phyloP scores from a whole-genome alignment of 2,329 filamentous ascomycete genomes.

The Paecilomyces sp. region DNA sequence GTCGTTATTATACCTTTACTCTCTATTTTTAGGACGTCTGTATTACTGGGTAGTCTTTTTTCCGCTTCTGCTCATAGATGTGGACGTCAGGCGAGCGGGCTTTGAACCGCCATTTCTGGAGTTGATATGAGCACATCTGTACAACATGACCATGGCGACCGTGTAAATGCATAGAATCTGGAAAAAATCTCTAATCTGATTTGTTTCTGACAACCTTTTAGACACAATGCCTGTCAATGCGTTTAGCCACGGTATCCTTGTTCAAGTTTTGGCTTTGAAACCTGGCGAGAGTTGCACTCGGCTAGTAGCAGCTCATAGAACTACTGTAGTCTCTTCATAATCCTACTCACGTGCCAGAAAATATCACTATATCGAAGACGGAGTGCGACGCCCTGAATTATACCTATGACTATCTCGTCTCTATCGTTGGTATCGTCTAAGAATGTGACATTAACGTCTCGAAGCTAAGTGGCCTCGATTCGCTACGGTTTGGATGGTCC shows the following conservation, averaged over 20 bases:
- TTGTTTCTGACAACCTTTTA: neutral
- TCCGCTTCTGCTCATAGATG: constrained; percentile 8
- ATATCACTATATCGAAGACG: neutral
- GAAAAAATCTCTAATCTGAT: neutral
- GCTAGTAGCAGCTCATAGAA: neutral
- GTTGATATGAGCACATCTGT: constrained; percentile 4
- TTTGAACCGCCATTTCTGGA: constrained; percentile 2
- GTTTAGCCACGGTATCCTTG: neutral
- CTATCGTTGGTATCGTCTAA: neutral
- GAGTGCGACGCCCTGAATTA: neutral
- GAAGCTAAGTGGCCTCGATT: neutral
- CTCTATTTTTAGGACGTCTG: constrained; percentile 16
- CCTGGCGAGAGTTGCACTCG: neutral
- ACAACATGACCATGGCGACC: constrained; percentile 2
- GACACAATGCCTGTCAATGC: neutral
- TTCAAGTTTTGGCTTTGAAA: neutral
- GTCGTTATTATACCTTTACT: constrained; percentile 9
- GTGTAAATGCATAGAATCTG: constrained; percentile 5
- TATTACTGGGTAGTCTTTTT: constrained; percentile 29
- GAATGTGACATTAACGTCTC: neutral
- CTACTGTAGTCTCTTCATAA: neutral
- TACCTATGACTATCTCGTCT: neutral
- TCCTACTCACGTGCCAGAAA: neutral
- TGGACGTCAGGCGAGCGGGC: constrained; percentile 13
- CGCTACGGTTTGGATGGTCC: neutral